phyloP scores from a whole-genome alignment of 257 asterid genomes.

The Przewalskia tangutica region DNA sequence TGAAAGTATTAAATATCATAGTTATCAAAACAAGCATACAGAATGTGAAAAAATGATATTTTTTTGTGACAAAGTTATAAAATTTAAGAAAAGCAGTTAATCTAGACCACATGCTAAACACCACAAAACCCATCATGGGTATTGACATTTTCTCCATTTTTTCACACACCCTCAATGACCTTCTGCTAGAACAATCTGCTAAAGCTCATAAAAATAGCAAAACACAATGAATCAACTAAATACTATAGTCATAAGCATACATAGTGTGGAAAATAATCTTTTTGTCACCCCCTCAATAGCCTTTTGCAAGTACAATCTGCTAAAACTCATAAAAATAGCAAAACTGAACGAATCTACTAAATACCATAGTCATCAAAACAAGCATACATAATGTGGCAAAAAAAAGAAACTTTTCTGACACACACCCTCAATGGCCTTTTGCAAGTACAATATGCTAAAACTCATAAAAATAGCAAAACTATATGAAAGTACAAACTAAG shows the following conservation, averaged over 20 bases:
- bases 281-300: too few species aligned
- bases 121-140: conserved; percentile 14
- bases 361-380: too few species aligned
- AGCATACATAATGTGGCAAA: too few species aligned
- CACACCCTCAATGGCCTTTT: background rate
- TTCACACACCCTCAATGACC: background rate
- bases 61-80: background rate
- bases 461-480: background rate
- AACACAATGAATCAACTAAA: background rate
- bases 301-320: too few species aligned
- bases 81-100: too few species aligned
- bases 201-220: background rate
- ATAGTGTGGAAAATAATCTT: background rate
- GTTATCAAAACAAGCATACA: background rate
- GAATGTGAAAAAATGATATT: background rate
- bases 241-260: background rate
- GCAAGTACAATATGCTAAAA: background rate
- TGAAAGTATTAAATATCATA: background rate
- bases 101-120: conserved; percentile 12
- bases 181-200: background rate
- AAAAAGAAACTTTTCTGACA: too few species aligned
- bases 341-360: too few species aligned
- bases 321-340: too few species aligned
- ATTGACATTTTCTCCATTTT: background rate
- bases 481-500: too few species aligned